Percentiles rank a stretch among this genome's conserved stretches.
These are phyloP conservation scores for Amanita polypyramis DNA, from an alignment of 768 basidiomycete species.

Conservation along the genomic window DNA sequence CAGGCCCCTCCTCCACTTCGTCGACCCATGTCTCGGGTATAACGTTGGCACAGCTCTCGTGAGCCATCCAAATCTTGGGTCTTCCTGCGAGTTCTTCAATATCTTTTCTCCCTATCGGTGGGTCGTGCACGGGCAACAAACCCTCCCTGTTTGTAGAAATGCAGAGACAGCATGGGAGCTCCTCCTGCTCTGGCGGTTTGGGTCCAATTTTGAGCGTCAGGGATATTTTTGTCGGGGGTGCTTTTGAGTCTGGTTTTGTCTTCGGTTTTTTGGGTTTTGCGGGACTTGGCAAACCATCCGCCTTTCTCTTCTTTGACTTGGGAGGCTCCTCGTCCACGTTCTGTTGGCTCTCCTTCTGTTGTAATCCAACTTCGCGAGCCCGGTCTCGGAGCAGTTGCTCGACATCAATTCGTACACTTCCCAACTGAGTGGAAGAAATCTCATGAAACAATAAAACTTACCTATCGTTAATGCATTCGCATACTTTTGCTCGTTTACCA, in stretches of 20 bases:
- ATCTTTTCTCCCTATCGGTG: constrained; percentile 47
- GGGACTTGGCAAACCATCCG: constrained; percentile 23
- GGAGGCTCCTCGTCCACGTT: constrained; percentile 14
- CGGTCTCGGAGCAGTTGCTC: constrained; percentile 71
- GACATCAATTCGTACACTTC: constrained; percentile 88
- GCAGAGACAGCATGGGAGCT: constrained; percentile 63
- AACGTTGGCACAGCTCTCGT: constrained; percentile 68
- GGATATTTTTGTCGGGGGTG: constrained; percentile 28
- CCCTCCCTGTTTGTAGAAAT: constrained; percentile 41
- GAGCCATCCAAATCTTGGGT: constrained; percentile 58
- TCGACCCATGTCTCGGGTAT: constrained; percentile 93
- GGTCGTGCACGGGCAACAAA: constrained; percentile 58
- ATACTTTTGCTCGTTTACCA: constrained; percentile 70
- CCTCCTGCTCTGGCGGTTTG: constrained; percentile 41
- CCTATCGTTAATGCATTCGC: constrained; percentile 70
- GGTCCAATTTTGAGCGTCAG: constrained; percentile 63
- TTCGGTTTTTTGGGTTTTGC: constrained; percentile 36
- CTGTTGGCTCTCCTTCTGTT: constrained; percentile 13
- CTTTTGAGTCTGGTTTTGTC: constrained; percentile 15
- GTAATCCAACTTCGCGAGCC: constrained; percentile 31
- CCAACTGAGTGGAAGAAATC: constrained; percentile 1
- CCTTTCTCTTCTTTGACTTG: constrained; percentile 28
- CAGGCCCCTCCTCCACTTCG: constrained; percentile 33
- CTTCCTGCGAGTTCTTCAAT: constrained; percentile 35
- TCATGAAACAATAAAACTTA: constrained; percentile 16